Evolutionary conservation across 2,329 filamentous ascomycete species (phyloP), one percentile per base, ranked within the genome.

Genomic region (Colletotrichum paranaense): DNA sequence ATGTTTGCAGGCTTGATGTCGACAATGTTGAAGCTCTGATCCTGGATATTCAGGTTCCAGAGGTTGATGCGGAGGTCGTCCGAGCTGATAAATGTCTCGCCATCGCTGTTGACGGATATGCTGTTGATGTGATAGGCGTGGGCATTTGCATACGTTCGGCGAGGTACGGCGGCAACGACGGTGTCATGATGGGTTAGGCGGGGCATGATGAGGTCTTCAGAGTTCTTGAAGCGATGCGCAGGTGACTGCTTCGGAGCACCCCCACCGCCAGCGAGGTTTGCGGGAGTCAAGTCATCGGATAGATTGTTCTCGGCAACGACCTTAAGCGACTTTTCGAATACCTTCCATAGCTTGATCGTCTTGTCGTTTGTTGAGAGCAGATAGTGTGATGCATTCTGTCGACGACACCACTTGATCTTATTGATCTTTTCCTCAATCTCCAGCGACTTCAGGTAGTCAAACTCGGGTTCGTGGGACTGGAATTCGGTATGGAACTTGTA

Each of bases 371-470:
- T 99, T 56, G 97, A 98, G 70, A 99, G 91, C 65, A 99, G 91
- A 84, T 98, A 99, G 86, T 99, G 97, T 68, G 97, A 98, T 75
- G 96, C 94, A 88, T 99, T 99, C 86, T 98, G 96, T 85, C 97
- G 93, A 81, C 94, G 92, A 84, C 97, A 99, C 97, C 97, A 99
- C 85, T 98, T 99, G 87, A 99, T 99, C 89, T 99, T 99, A 90
- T 99, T 99, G 90, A 99, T 99, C 88, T 99, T 99, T 86, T 99
- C 97, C 89, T 99, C 97, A 81, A 99, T 99, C 86, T 99, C 97
- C 78, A 99, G 90, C 42, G 97, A 99, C 86, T 99, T 99, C 77
- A 99, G 91, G 84, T 99, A 99, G 85, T 99, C 97, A 84, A 99
- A 99, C 85, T 99, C 97, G 76, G 97, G 97, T 83, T 99, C 97